Percentiles rank a stretch among this genome's conserved stretches.
Conservation (phyloP, 257 asterid genomes). For the Thymus quinquecostatus region DNA sequence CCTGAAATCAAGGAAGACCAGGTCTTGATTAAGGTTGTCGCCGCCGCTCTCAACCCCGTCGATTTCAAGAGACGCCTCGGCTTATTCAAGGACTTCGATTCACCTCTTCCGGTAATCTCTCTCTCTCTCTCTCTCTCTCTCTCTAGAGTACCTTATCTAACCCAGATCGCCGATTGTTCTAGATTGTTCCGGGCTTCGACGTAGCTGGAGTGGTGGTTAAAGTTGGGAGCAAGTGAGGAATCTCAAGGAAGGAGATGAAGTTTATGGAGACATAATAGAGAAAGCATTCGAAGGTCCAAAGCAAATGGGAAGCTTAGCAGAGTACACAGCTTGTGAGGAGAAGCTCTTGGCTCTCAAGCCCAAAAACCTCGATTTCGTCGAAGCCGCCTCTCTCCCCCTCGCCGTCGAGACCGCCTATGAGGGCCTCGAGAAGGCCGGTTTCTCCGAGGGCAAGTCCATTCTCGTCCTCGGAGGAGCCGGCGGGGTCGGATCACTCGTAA, state of each 20-base stretch:
- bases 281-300: conserved; percentile 73
- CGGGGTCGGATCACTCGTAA: conserved; percentile 88
- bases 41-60: conserved; percentile 86
- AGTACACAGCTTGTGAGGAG: conserved; percentile 85
- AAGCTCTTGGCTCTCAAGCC: conserved; percentile 76
- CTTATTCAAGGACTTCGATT: conserved; percentile 61
- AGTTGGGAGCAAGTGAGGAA: conserved; percentile 78
- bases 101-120: conserved; percentile 75
- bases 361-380: conserved; percentile 61
- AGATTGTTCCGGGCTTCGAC: conserved; percentile 81
- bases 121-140: background rate
- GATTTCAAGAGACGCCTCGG: conserved; percentile 82
- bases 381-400: conserved; percentile 85
- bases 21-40: conserved; percentile 75
- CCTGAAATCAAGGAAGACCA: conserved; percentile 72
- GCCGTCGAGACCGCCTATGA: conserved; percentile 84
- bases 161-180: background rate
- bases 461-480: conserved; percentile 97
- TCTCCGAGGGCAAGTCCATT: conserved; percentile 68
- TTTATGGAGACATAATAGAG: conserved; percentile 80
- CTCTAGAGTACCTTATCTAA: background rate
- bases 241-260: conserved; percentile 86
- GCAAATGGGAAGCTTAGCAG: conserved; percentile 72
- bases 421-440: conserved; percentile 68
- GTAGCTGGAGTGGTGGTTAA: conserved; percentile 86